Base-by-base conservation (phyloP, 768 basidiomycete species). In the Suillus spraguei region DNA sequence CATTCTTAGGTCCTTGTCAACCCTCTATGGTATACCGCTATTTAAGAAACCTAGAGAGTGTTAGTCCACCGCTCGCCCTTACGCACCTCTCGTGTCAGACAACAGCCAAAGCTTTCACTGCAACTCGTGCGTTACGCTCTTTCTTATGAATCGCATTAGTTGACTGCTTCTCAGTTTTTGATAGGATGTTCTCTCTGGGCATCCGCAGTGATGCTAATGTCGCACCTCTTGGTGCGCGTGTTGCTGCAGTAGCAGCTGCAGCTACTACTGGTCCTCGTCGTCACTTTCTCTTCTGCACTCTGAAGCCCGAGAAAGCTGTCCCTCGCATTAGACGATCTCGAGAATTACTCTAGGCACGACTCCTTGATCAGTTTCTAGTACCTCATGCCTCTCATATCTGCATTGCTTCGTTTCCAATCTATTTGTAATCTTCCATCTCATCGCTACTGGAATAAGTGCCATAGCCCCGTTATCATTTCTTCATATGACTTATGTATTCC, bases 11-110 rank as follows among this genome's bases (percentile, higher is more conserved):
- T 7, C 91, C 92, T 2, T 91, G 90, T 63, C 93, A 94, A 78
- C 93, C 94, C 1, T 92, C 91, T 38, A 94, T 96, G 90, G 91
- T 95, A 28, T 95, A 89, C 72, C 91, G 96, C 35, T 97, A 95
- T 77, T 84, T 97, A 41, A 86, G 95, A 53, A 90, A 89, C 75
- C 82, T 98, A 13, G 95, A 98, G 75, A 94, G 93, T 24, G 86
- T 95, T 65, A 95, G 91, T 68, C 95, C 95, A 3, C 92, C 94
- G 8, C 80, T 98, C 46, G 84, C 89, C 9, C 84, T 97, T 47
- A 91, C 90, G 0, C 94, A 96, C 68, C 89, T 95, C 36, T 83
- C 86, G 20, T 98, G 95, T 75, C 95, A 97, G 72, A 88, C 86
- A 10, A 91, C 90, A 58, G 95, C 95, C 6, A 95, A 94, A 69